A percentile compares a stretch with the other conserved stretches of the same genome.
Evolutionary conservation across 257 asterid genomes (phyloP).

Genomic region (Petrea volubilis): DNA sequence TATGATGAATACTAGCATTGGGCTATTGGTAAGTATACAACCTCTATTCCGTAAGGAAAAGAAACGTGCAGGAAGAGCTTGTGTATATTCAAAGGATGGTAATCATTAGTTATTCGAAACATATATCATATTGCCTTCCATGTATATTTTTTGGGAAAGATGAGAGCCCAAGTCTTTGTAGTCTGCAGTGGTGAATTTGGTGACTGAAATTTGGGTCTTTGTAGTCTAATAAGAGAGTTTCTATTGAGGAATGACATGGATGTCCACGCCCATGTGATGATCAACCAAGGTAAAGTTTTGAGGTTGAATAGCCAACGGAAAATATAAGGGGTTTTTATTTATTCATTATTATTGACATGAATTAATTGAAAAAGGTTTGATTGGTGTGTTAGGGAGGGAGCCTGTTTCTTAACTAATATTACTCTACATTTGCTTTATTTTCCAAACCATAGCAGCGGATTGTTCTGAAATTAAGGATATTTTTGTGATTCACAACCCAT

Average conservation of each 20-base stretch:
- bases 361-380: not conserved
- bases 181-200: not conserved
- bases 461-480: not conserved
- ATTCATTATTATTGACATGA: not conserved
- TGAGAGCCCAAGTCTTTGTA: not conserved
- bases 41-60: not conserved
- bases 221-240: not conserved
- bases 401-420: not conserved
- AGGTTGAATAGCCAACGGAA: not conserved
- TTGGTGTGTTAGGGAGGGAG: not conserved
- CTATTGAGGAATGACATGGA: not conserved
- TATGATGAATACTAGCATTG: not conserved
- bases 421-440: not conserved
- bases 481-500: not conserved
- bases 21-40: not conserved
- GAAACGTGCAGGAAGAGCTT: not conserved
- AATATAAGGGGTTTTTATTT: not conserved
- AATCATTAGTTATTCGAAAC: not conserved
- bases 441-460: not conserved
- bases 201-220: not conserved
- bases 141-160: not conserved
- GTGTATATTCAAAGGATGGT: not conserved
- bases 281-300: slow-evolving; percentile 4
- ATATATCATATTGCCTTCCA: slow-evolving; percentile 6
- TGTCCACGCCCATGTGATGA: not conserved